These are phyloP conservation scores for Cephaloascus albidus DNA, from an alignment of 805 yeast species.

Conservation along the genomic window DNA sequence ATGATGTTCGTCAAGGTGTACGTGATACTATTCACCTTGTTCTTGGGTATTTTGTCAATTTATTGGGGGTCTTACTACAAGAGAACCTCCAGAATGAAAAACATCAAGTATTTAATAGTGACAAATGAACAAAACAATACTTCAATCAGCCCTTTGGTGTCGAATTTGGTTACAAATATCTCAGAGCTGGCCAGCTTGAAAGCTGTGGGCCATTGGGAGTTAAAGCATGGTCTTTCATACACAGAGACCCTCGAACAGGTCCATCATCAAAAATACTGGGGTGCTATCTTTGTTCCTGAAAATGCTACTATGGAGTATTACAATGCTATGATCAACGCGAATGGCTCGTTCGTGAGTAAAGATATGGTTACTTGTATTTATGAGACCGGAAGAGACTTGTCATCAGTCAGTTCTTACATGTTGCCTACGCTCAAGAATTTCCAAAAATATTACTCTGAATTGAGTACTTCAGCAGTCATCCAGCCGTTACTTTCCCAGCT, in stretches of 20 bases:
- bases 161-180: slow-evolving; percentile 8
- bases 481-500: neutral
- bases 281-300: slow-evolving; percentile 41
- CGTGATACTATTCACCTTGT: slow-evolving; percentile 9
- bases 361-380: slow-evolving; percentile 31
- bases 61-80: slow-evolving; percentile 18
- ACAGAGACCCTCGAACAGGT: slow-evolving; percentile 34
- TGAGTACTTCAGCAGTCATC: neutral
- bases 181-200: slow-evolving; percentile 11
- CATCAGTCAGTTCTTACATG: slow-evolving; percentile 35
- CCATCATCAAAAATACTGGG: slow-evolving; percentile 55
- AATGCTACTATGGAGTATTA: slow-evolving; percentile 33
- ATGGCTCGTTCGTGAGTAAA: slow-evolving; percentile 15
- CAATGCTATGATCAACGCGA: slow-evolving; percentile 28
- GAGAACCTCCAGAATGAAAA: slow-evolving; percentile 7
- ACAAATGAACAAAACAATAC: slow-evolving; percentile 8
- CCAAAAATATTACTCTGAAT: slow-evolving; percentile 2
- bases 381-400: slow-evolving; percentile 59
- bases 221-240: slow-evolving; percentile 14
- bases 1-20: slow-evolving; percentile 7
- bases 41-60: slow-evolving; percentile 14
- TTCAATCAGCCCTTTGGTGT: slow-evolving; percentile 7
- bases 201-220: slow-evolving; percentile 20
- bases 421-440: slow-evolving; percentile 3
- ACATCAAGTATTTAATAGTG: slow-evolving; percentile 13